These are phyloP conservation scores for Apiotrichum siamense DNA, from an alignment of 1,284 basidiomycete genomes.

Conservation along the genomic window DNA sequence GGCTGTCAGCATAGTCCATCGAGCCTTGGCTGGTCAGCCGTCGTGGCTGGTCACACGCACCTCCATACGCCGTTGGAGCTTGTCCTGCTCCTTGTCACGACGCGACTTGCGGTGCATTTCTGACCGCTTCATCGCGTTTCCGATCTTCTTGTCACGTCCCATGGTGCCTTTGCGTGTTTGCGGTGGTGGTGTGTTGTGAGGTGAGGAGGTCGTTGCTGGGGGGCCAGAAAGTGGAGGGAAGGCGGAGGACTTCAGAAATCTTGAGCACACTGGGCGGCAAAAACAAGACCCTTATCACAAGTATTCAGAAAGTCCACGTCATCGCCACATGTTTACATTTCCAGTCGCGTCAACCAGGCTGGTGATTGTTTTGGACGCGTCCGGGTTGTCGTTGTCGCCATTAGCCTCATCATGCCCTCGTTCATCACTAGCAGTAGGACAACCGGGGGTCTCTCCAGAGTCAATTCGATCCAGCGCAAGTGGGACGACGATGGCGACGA, in stretches of 20 bases:
- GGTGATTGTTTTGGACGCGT: neutral
- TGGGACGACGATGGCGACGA: conserved; percentile 32
- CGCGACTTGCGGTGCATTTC: conserved; percentile 68
- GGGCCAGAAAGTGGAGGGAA: neutral
- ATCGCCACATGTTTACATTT: too few species aligned
- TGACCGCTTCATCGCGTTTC: conserved; percentile 78
- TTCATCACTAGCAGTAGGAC: neutral
- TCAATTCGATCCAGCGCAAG: conserved; percentile 38
- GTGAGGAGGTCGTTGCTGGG: neutral
- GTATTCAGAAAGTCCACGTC: too few species aligned
- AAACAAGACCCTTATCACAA: too few species aligned
- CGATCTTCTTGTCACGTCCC: conserved; percentile 53
- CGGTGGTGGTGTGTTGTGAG: neutral
- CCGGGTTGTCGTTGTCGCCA: too few species aligned
- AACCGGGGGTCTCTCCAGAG: conserved; percentile 21
- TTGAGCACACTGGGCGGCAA: too few species aligned
- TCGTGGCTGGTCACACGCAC: conserved; percentile 47
- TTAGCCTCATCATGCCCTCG: too few species aligned
- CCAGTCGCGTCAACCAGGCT: too few species aligned
- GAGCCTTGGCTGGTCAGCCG: too few species aligned
- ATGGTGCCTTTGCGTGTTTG: conserved; percentile 22
- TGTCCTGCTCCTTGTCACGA: conserved; percentile 71
- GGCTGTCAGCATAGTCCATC: neutral
- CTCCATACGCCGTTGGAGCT: conserved; percentile 72
- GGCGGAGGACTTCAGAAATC: neutral